Evolutionary conservation across 805 yeast species (phyloP).

Genomic region (Yamadazyma endophytica): DNA sequence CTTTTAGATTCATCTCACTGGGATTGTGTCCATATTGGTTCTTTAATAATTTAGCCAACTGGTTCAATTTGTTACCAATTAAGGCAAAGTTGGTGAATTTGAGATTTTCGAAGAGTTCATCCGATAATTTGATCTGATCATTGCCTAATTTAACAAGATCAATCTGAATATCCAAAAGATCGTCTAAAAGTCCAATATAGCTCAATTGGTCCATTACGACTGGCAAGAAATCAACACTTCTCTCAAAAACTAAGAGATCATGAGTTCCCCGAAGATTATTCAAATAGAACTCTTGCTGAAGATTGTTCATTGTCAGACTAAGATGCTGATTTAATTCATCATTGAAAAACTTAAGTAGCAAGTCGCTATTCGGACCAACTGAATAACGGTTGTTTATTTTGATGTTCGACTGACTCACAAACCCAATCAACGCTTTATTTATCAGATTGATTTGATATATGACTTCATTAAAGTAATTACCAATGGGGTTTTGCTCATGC

Average conservation of each 20-base stretch:
- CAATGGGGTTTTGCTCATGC: constrained; percentile 30
- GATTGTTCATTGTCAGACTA: constrained; percentile 28
- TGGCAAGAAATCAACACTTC: constrained; percentile 70
- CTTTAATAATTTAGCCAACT: constrained; percentile 67
- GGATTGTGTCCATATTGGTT: constrained; percentile 43
- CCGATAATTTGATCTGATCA: constrained; percentile 32
- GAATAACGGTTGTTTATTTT: constrained; percentile 53
- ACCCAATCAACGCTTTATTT: constrained; percentile 45
- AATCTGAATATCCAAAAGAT: constrained; percentile 50
- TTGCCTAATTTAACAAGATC: constrained; percentile 24
- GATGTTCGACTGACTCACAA: constrained; percentile 32
- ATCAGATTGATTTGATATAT: constrained; percentile 43
- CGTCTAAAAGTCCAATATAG: constrained; percentile 80
- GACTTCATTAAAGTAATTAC: constrained; percentile 42
- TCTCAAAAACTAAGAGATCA: constrained; percentile 74
- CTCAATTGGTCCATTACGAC: constrained; percentile 73
- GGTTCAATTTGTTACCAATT: constrained; percentile 70
- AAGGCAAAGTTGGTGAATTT: constrained; percentile 72
- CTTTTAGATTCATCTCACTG: constrained; percentile 20
- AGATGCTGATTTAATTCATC: constrained; percentile 31
- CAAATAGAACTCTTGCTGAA: constrained; percentile 34
- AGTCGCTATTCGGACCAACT: constrained; percentile 55
- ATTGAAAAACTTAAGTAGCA: constrained; percentile 42
- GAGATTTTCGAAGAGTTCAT: constrained; percentile 47
- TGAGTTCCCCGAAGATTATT: constrained; percentile 44